A percentile compares a stretch with the other conserved stretches of the same genome.
These are phyloP conservation scores for Tetrapisispora namnaoensis DNA, from an alignment of 805 yeast species.

Conservation along the genomic window DNA sequence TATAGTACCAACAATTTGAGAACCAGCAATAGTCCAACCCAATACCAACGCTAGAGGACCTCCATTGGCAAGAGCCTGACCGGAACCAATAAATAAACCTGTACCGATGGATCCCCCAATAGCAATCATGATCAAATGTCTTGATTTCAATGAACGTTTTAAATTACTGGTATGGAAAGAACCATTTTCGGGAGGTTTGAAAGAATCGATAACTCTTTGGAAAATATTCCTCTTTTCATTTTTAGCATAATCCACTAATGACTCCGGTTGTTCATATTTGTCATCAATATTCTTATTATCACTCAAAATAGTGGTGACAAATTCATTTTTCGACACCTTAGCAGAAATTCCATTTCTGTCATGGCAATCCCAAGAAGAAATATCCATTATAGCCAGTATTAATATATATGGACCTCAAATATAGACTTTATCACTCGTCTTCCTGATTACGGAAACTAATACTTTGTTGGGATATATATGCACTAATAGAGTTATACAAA, in stretches of 20 bases:
- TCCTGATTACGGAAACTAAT: too few relatives aligned
- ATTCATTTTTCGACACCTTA: background rate
- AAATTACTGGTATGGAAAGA: slow-evolving; percentile 27
- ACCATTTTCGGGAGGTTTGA: slow-evolving; percentile 13
- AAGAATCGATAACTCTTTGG: slow-evolving; percentile 9
- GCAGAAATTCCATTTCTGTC: background rate
- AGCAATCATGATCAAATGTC: slow-evolving; percentile 26
- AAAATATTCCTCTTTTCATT: slow-evolving; percentile 4
- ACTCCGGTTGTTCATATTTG: background rate
- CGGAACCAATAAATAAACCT: slow-evolving; percentile 25
- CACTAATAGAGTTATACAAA: too few relatives aligned
- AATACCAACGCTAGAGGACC: slow-evolving; percentile 45
- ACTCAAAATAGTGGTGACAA: slow-evolving; percentile 2
- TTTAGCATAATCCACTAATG: background rate
- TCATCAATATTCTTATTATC: slow-evolving; percentile 5
- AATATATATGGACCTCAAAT: background rate
- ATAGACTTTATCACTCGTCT: too few relatives aligned
- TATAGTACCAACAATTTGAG: slow-evolving; percentile 48
- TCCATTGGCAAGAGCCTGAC: slow-evolving; percentile 37
- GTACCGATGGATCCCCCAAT: slow-evolving; percentile 28
- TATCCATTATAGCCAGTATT: background rate
- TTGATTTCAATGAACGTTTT: slow-evolving; percentile 12
- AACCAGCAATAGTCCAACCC: slow-evolving; percentile 39
- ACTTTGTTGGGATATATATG: too few relatives aligned
- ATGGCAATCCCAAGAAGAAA: slow-evolving; percentile 1